Conservation (phyloP, 2,329 filamentous ascomycete species). For the Ampelomyces quisqualis region DNA sequence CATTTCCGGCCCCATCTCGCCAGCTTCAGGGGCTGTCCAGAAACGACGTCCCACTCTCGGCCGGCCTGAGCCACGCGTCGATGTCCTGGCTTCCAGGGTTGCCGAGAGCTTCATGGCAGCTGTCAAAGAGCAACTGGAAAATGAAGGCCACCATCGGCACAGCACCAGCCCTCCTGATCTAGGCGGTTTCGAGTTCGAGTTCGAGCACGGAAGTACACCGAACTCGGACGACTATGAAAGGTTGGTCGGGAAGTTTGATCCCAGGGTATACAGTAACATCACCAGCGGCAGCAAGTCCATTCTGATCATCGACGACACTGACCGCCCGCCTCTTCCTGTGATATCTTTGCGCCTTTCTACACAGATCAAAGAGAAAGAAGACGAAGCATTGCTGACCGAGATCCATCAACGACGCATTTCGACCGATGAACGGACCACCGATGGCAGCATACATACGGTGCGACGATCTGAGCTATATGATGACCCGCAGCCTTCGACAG, state of each 20-base stretch:
- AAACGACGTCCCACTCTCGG: conserved; percentile 35
- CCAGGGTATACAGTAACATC: conserved; percentile 56
- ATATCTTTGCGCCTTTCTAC: conserved; percentile 55
- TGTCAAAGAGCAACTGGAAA: conserved; percentile 61
- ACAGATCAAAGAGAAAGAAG: conserved; percentile 9
- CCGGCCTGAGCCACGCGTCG: conserved; percentile 64
- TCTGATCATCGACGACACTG: conserved; percentile 75
- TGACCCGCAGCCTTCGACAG: conserved; percentile 10
- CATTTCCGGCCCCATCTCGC: conserved; percentile 29
- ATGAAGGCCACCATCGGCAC: conserved; percentile 29
- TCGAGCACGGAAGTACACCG: conserved; percentile 26
- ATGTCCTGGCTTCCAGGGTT: conserved; percentile 76
- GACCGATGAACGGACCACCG: conserved; percentile 18
- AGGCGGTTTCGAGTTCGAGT: conserved; percentile 41
- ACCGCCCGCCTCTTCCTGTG: conserved; percentile 54
- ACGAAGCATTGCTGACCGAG: conserved; percentile 2
- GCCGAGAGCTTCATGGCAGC: conserved; percentile 77
- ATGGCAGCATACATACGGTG: conserved; percentile 11
- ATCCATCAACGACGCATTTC: conserved; percentile 16
- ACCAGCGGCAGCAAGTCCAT: conserved; percentile 87
- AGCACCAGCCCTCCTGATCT: conserved; percentile 23
- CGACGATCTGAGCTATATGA: conserved; percentile 26
- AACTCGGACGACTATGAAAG: conserved; percentile 11
- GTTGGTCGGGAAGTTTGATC: conserved; percentile 19
- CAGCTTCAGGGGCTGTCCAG: conserved; percentile 30